These are phyloP conservation scores for Ustilago lituana DNA, from an alignment of 1,284 basidiomycete species.

Conservation along the genomic window DNA sequence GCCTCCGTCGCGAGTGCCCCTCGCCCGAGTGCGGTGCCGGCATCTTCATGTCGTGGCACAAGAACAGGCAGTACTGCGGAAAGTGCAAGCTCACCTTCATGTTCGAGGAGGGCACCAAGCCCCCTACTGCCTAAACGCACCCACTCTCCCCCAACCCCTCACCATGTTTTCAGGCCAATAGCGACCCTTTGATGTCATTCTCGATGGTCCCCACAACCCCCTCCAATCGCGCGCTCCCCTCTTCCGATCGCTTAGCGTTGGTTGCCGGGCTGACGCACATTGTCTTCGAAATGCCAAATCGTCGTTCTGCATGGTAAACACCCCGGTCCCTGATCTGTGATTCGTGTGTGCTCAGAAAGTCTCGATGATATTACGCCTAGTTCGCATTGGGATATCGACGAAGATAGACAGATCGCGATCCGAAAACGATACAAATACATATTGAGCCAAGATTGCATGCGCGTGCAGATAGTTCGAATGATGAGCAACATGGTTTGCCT, in stretches of 20 bases:
- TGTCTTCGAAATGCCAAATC: constrained; percentile 29
- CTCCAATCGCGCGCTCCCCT: neutral
- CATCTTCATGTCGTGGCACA: constrained; percentile 67
- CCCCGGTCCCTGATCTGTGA: too few species aligned
- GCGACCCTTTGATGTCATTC: constrained; percentile 14
- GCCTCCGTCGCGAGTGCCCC: constrained; percentile 95
- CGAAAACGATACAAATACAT: constrained; percentile 27
- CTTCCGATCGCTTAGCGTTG: too few species aligned
- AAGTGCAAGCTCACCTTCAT: constrained; percentile 68
- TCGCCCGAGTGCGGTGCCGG: constrained; percentile 65
- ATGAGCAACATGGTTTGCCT: too few species aligned
- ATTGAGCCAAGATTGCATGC: too few species aligned
- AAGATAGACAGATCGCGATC: too few species aligned
- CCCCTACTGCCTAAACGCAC: constrained; percentile 51
- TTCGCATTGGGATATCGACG: neutral
- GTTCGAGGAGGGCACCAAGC: constrained; percentile 66
- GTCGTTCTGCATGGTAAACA: constrained; percentile 46
- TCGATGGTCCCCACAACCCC: constrained; percentile 12
- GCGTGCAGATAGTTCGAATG: too few species aligned
- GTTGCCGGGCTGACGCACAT: too few species aligned
- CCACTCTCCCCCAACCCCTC: neutral
- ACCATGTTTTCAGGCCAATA: constrained; percentile 36
- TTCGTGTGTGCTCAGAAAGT: neutral
- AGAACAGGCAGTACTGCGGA: constrained; percentile 67
- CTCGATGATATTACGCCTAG: too few species aligned